Conservation (phyloP, 352 stramenopile genomes). For the Phytophthora sansomeana region DNA sequence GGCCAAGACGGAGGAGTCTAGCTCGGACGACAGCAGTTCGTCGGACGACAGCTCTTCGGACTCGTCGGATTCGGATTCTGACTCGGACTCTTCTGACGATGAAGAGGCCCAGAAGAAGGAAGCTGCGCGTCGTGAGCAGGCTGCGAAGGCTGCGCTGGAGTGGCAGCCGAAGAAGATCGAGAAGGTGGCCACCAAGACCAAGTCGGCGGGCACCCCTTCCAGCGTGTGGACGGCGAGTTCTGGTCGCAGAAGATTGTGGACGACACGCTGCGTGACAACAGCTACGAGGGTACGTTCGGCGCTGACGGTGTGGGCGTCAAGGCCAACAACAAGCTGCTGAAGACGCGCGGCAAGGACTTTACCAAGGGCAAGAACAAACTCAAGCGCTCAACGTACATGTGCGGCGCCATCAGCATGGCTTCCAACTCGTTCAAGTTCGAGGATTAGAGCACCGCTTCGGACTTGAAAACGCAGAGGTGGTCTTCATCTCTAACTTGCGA, state of each 20-base stretch:
- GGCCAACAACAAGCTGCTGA: slow-evolving; percentile 97
- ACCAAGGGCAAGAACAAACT: slow-evolving; percentile 99
- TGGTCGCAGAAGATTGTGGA: slow-evolving; percentile 94
- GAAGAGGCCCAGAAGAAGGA: slow-evolving; percentile 81
- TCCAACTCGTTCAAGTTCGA: slow-evolving; percentile 96
- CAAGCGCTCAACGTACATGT: slow-evolving; percentile 98
- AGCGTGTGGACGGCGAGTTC: slow-evolving; percentile 97
- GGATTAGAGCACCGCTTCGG: slow-evolving; percentile 25
- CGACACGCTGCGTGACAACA: slow-evolving; percentile 98
- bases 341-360: slow-evolving; percentile 99
- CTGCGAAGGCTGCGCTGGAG: slow-evolving; percentile 88
- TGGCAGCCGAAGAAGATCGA: slow-evolving; percentile 94
- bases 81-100: slow-evolving; percentile 67
- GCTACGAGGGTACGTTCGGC: slow-evolving; percentile 98
- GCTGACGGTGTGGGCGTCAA: slow-evolving; percentile 96
- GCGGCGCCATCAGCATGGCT: slow-evolving; percentile 93
- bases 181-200: slow-evolving; percentile 58
- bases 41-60: slow-evolving; percentile 31
- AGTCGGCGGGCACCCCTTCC: slow-evolving; percentile 95
- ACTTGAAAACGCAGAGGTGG: slow-evolving; percentile 18
- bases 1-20: slow-evolving; percentile 44
- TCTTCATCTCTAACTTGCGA: slow-evolving; percentile 29
- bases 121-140: slow-evolving; percentile 71
- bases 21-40: slow-evolving; percentile 44
- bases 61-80: slow-evolving; percentile 56